Evolutionary conservation across 768 basidiomycete species (phyloP).

Genomic region (Mycena vulgaris): DNA sequence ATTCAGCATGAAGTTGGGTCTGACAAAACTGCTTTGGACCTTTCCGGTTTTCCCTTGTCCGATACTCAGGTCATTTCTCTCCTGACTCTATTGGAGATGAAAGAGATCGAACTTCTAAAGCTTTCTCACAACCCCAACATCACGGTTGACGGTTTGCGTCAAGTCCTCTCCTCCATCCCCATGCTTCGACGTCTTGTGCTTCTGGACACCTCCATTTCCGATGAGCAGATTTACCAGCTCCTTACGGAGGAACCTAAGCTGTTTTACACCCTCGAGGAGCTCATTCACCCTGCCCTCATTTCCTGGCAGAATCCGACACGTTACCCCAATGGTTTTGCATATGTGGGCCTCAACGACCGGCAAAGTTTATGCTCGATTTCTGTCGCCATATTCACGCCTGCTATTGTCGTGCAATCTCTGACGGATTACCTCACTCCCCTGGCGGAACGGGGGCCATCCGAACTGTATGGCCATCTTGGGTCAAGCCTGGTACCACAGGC

Average conservation of each 20-base stretch:
- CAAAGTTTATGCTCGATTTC: slow-evolving; percentile 16
- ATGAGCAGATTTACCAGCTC: slow-evolving; percentile 41
- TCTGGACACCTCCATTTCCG: slow-evolving; percentile 43
- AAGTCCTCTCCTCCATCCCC: slow-evolving; percentile 40
- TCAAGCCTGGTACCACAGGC: slow-evolving; percentile 34
- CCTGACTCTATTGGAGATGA: slow-evolving; percentile 10
- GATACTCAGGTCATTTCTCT: slow-evolving; percentile 43
- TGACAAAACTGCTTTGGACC: slow-evolving; percentile 39
- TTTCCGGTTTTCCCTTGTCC: slow-evolving; percentile 44
- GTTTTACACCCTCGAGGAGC: slow-evolving; percentile 45
- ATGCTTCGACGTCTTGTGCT: slow-evolving; percentile 45
- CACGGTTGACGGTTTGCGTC: slow-evolving; percentile 40
- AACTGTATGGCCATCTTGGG: not conserved
- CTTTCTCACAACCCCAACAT: slow-evolving; percentile 47
- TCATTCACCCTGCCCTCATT: slow-evolving; percentile 49
- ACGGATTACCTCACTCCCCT: slow-evolving; percentile 29
- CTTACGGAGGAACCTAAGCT: slow-evolving; percentile 43
- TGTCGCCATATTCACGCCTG: slow-evolving; percentile 47
- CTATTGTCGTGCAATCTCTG: slow-evolving; percentile 44
- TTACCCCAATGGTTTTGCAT: slow-evolving; percentile 43
- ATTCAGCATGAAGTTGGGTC: slow-evolving; percentile 37
- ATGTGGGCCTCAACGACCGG: not conserved
- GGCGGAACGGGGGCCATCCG: not conserved
- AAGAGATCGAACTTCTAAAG: slow-evolving; percentile 40
- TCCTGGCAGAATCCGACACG: slow-evolving; percentile 6